Conservation (phyloP, 2,329 filamentous ascomycete genomes). For the Fusarium agapanthi region DNA sequence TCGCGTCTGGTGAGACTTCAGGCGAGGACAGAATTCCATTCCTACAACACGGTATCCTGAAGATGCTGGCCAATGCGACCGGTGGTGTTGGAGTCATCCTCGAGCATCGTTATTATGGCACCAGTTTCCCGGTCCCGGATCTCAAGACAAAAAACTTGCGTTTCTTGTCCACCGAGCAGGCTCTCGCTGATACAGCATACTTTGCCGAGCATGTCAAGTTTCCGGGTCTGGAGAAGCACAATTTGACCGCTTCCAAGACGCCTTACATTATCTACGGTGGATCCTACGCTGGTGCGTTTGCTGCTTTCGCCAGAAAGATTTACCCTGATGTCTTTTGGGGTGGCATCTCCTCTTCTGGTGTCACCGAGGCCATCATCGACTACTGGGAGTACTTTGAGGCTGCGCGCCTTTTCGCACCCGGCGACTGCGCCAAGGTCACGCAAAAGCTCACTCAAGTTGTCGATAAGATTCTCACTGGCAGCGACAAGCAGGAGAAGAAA, state of each 20-base stretch:
- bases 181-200: slow-evolving; percentile 81
- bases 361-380: slow-evolving; percentile 79
- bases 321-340: slow-evolving; percentile 85
- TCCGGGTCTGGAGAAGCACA: slow-evolving; percentile 70
- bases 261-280: slow-evolving; percentile 85
- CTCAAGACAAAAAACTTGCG: slow-evolving; percentile 75
- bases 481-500: slow-evolving; percentile 52
- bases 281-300: slow-evolving; percentile 83
- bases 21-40: slow-evolving; percentile 71
- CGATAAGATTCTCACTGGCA: slow-evolving; percentile 60
- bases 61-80: slow-evolving; percentile 74
- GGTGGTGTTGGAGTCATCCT: slow-evolving; percentile 81
- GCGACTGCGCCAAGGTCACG: slow-evolving; percentile 70
- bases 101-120: slow-evolving; percentile 89
- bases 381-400: slow-evolving; percentile 73
- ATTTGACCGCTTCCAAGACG: slow-evolving; percentile 71
- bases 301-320: slow-evolving; percentile 76
- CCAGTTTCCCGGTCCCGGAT: slow-evolving; percentile 73
- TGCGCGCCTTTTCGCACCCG: slow-evolving; percentile 58
- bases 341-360: slow-evolving; percentile 81
- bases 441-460: slow-evolving; percentile 64
- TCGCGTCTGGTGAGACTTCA: slow-evolving; percentile 76
- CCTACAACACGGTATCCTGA: slow-evolving; percentile 80
- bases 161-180: slow-evolving; percentile 85
- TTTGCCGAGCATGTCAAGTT: slow-evolving; percentile 80